phyloP scores from a whole-genome alignment of 2,329 filamentous ascomycete genomes.

The Nigrograna mackinnonii region DNA sequence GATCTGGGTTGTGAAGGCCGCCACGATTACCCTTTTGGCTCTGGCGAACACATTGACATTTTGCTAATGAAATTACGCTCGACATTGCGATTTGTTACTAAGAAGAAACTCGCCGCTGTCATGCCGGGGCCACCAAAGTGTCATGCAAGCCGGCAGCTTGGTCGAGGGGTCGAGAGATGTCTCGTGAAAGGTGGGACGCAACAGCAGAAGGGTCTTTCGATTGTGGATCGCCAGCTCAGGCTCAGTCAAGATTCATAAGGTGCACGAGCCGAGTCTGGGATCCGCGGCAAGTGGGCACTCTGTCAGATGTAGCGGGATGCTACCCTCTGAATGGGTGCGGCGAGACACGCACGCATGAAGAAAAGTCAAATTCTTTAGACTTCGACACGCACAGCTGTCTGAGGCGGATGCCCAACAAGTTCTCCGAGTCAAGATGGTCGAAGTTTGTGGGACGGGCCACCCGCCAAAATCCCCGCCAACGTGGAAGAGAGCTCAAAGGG shows the following conservation, averaged over 20 bases:
- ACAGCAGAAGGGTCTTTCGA: constrained; percentile 3
- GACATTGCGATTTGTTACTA: constrained; percentile 11
- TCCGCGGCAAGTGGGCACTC: no score
- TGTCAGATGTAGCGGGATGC: no score
- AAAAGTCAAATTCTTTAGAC: no score
- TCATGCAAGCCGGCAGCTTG: constrained; percentile 9
- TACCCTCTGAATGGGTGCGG: no score
- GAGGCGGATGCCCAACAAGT: no score
- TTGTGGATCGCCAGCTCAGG: constrained; percentile 7
- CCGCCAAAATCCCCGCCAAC: constrained; percentile 28
- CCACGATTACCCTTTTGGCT: constrained; percentile 21
- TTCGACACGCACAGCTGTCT: no score
- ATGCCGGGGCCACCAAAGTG: constrained; percentile 11
- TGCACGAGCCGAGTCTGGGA: no score
- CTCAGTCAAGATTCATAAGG: no score
- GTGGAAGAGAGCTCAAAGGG: constrained; percentile 23
- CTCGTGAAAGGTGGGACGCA: constrained; percentile 15
- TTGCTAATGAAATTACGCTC: constrained; percentile 21
- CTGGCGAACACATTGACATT: constrained; percentile 29
- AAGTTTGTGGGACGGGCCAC: not conserved
- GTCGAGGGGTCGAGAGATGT: constrained; percentile 7
- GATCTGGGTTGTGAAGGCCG: constrained; percentile 21
- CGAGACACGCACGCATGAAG: no score
- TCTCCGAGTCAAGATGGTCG: not conserved
- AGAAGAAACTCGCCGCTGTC: constrained; percentile 16